Conservation (phyloP, 73 alveolate genomes). For the Stentor roeselii region DNA sequence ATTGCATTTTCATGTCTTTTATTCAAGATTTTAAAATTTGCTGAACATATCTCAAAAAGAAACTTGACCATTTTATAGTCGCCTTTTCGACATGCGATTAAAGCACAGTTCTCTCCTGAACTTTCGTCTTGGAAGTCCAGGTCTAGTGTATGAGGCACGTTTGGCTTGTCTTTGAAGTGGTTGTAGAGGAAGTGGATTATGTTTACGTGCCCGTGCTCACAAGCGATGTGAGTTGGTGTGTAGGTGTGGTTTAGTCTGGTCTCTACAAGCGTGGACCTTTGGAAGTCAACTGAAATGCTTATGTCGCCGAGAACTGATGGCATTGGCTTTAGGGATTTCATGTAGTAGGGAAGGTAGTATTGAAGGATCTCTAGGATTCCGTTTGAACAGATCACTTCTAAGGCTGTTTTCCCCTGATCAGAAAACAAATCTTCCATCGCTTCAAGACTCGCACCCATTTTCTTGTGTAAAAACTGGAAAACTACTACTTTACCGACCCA, state of each 20-base stretch:
- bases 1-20: slow-evolving; percentile 24
- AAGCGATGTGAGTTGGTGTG: slow-evolving; percentile 17
- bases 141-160: not conserved
- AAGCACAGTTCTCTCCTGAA: slow-evolving; percentile 33
- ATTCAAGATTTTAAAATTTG: not conserved
- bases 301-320: not conserved
- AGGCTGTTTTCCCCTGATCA: not conserved
- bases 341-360: not conserved
- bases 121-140: not conserved
- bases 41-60: slow-evolving; percentile 1
- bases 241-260: not conserved
- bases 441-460: slow-evolving; percentile 20
- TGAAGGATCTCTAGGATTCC: not conserved
- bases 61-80: slow-evolving; percentile 14
- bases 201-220: slow-evolving; percentile 27
- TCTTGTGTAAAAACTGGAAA: not conserved
- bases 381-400: not conserved
- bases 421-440: not conserved
- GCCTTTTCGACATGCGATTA: slow-evolving; percentile 28
- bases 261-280: not conserved
- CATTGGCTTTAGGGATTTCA: not conserved
- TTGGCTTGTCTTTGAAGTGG: slow-evolving; percentile 1
- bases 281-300: slow-evolving; percentile 19
- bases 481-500: not conserved
- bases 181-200: not conserved